Base-by-base conservation (phyloP, 2,329 filamentous ascomycete species). In the Monosporascus cannonballus region DNA sequence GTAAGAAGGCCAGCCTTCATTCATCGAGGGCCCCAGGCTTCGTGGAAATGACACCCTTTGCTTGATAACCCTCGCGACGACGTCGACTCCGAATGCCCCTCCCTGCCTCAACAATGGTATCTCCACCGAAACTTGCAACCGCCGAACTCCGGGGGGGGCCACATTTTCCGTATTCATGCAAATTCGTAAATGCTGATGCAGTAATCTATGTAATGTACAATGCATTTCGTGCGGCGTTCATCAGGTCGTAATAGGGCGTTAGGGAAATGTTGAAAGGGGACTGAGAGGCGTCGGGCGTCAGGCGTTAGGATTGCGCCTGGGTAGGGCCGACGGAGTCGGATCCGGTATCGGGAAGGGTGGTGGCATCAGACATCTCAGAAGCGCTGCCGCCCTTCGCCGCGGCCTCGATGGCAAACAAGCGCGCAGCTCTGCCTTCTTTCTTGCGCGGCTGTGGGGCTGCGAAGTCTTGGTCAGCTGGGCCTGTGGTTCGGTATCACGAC, bases 341-440 rank as follows among this genome's bases (percentile, higher is more conserved):
- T 15, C 22, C 24, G 20, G 59, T 61, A 39, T 66, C 61, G 3
- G 54, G 57, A 37, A 59, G 47, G 8, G 59, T 54, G 47, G 53
- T 52, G 3, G 47, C 54, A 54, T 67, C 65, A 27, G 63, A 66
- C 42, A 63, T 44, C 47, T 66, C 65, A 14, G 61, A 62, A 27
- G 50, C 51, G 51, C 58, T 63, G 22, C 51, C 58, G 45, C 58
- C 56, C 45, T 59, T 65, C 18, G 51, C 55, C 37, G 62, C 56
- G 47, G 55, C 61, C 56, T 64, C 67, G 61, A 67, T 63, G n/a
- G 66, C 58, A 53, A 58, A 66, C 18, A 69, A 51, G 27, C 67
- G 64, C 41, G 67, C 67, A 53, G 67, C 67, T 56, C 67, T 58
- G 39, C 67, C 67, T 59, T 69, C 67, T 48, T 69, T 69, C 58